Evolutionary conservation across 176 grass and related monocot genomes (phyloP).

Genomic region (Coix lacrymajobi): DNA sequence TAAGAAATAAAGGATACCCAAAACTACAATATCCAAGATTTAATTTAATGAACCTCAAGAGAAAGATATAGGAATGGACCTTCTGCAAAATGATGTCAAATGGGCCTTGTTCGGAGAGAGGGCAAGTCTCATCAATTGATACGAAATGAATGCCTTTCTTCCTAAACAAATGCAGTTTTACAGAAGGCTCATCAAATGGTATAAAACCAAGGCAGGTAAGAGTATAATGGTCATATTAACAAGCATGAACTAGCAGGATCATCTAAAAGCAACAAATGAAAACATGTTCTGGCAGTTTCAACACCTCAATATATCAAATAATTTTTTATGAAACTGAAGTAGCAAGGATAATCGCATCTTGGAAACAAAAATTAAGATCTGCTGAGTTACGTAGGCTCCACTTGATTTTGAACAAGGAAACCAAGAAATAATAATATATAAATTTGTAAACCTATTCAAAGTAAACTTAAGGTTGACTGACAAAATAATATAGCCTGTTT

Average conservation of each 20-base stretch:
- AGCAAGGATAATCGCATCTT: neutral
- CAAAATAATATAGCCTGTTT: neutral
- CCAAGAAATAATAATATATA: neutral
- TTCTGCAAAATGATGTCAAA: slow-evolving; percentile 92
- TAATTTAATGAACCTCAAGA: neutral
- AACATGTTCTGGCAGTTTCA: neutral
- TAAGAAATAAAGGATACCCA: neutral
- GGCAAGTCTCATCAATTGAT: slow-evolving; percentile 50
- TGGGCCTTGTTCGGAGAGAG: slow-evolving; percentile 75
- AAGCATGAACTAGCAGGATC: neutral
- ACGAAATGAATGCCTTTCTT: slow-evolving; percentile 81
- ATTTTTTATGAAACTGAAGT: neutral
- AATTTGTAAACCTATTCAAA: neutral
- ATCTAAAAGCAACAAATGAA: neutral
- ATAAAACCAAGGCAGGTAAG: neutral
- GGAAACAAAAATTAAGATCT: neutral
- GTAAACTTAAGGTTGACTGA: neutral
- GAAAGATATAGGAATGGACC: slow-evolving; percentile 26
- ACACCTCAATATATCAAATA: neutral
- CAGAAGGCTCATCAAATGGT: neutral
- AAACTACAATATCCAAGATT: neutral
- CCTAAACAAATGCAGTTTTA: slow-evolving; percentile 36
- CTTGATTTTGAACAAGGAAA: neutral
- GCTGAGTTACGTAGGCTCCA: neutral
- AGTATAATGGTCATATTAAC: neutral